Percentiles rank a stretch among this genome's conserved stretches.
Conservation (phyloP, 2,329 filamentous ascomycete species). For the Colletotrichum nymphaeae region DNA sequence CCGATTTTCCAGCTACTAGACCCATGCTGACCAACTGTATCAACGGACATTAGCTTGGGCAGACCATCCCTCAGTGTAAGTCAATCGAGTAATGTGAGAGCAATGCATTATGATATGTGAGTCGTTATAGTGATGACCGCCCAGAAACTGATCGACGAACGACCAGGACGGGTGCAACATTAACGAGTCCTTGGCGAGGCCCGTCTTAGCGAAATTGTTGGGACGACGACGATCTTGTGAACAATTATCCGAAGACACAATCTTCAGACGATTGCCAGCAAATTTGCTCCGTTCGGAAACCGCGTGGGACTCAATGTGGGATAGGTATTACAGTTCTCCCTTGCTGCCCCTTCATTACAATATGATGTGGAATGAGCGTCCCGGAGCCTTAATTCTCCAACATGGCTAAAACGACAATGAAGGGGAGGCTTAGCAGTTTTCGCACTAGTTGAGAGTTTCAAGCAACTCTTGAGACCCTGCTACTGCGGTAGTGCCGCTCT, state of each 20-base stretch:
- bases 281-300: neutral
- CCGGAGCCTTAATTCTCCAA: slow-evolving; percentile 13
- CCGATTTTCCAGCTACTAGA: neutral
- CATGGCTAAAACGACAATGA: slow-evolving; percentile 6
- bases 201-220: neutral
- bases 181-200: neutral
- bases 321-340: neutral
- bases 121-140: neutral
- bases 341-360: neutral
- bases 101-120: neutral
- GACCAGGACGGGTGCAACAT: neutral
- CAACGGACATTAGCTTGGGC: neutral
- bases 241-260: neutral
- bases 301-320: neutral
- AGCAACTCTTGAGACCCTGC: neutral
- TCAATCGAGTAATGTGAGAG: neutral
- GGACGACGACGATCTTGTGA: neutral
- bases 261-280: neutral
- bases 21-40: too few relatives aligned
- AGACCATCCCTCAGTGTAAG: neutral
- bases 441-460: neutral
- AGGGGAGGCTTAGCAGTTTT: neutral
- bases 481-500: neutral
- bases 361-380: slow-evolving; percentile 24
- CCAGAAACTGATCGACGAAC: slow-evolving; percentile 1